Percentiles rank a stretch among this genome's conserved stretches.
Evolutionary conservation across 2,329 filamentous ascomycete species (phyloP).

Genomic region (Dactylellina haptotyla): DNA sequence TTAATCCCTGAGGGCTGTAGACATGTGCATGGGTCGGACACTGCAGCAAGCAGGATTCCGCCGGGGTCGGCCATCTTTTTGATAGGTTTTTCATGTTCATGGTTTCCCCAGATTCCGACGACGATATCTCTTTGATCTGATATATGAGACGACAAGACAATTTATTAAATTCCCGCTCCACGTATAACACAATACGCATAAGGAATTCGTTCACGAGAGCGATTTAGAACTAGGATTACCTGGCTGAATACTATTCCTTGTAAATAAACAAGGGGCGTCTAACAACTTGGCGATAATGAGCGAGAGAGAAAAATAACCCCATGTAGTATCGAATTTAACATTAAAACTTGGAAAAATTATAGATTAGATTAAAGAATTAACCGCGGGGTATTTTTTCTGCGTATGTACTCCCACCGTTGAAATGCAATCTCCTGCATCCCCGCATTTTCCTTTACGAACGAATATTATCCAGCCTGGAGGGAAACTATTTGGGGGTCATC

Average conservation of each 20-base stretch:
- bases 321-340: constrained; percentile 8
- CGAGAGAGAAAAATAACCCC: constrained; percentile 11
- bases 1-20: constrained; percentile 21
- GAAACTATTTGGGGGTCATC: constrained; percentile 16
- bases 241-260: constrained; percentile 16
- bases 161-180: constrained; percentile 1
- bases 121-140: constrained; percentile 40
- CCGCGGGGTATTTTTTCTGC: constrained; percentile 30
- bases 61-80: background rate
- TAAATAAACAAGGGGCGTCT: constrained; percentile 31
- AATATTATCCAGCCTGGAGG: constrained; percentile 2
- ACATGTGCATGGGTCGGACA: constrained; percentile 9
- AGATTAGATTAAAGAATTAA: constrained; percentile 31
- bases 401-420: background rate
- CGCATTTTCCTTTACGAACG: constrained; percentile 19
- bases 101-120: constrained; percentile 46
- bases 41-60: background rate
- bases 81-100: constrained; percentile 4
- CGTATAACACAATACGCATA: background rate
- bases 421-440: no score
- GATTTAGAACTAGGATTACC: constrained; percentile 24
- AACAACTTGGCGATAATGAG: constrained; percentile 47
- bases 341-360: constrained; percentile 20
- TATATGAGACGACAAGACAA: constrained; percentile 42
- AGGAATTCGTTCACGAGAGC: constrained; percentile 20